Conservation (phyloP, 257 asterid genomes). For the Knoxia roxburghii region DNA sequence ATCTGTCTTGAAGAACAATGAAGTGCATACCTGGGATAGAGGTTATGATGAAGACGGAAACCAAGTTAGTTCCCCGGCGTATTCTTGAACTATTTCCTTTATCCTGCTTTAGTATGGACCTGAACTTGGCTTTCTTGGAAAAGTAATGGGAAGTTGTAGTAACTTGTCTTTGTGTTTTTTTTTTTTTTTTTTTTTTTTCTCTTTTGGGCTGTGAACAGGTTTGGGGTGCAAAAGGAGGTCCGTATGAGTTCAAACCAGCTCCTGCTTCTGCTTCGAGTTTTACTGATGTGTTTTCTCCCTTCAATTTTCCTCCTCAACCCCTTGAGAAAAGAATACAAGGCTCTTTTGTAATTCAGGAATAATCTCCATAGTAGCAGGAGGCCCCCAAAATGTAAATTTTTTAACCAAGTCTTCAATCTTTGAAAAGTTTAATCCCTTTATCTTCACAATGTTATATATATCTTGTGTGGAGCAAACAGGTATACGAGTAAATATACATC, state of each 20-base stretch:
- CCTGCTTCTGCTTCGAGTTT: constrained; percentile 71
- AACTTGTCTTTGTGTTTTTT: not conserved
- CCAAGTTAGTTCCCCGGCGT: constrained; percentile 44
- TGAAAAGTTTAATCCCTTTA: not conserved
- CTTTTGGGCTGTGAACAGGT: constrained; percentile 40
- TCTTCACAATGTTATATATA: not conserved
- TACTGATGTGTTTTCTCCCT: constrained; percentile 47
- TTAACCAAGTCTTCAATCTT: not conserved
- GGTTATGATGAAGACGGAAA: constrained; percentile 82
- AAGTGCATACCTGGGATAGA: constrained; percentile 89
- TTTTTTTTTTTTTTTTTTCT: not conserved
- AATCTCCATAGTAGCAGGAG: constrained; percentile 21
- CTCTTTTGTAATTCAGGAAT: constrained; percentile 69
- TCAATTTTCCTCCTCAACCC: constrained; percentile 46
- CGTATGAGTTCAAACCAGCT: constrained; percentile 85
- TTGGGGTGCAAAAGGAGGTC: constrained; percentile 92
- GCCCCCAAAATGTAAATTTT: constrained; percentile 27
- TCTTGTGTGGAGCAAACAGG: not conserved
- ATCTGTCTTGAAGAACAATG: constrained; percentile 69
- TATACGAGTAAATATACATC: not conserved
- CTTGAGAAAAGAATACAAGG: constrained; percentile 50
- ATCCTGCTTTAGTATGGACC: not conserved
- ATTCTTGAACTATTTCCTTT: not conserved
- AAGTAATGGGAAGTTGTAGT: not conserved
- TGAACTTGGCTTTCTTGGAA: not conserved